Percentiles rank a stretch among this genome's conserved stretches.
These are phyloP conservation scores for Lepiota subincarnata DNA, from an alignment of 768 basidiomycete genomes.

Conservation along the genomic window DNA sequence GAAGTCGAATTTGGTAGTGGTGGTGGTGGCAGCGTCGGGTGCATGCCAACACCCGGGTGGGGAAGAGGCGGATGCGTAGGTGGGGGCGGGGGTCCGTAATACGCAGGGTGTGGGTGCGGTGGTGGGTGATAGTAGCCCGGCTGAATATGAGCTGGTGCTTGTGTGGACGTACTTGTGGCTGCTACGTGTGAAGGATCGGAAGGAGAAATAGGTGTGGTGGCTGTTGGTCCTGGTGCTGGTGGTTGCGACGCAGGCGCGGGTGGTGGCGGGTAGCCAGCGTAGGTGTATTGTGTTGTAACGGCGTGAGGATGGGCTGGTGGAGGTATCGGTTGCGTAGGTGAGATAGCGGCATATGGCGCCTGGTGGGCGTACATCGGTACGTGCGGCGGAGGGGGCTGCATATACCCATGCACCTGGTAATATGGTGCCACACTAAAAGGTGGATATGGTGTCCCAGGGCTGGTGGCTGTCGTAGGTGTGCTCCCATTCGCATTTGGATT, in stretches of 20 bases:
- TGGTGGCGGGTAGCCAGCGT: slow-evolving; percentile 12
- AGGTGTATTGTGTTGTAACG: slow-evolving; percentile 9
- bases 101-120: background rate
- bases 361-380: slow-evolving; percentile 11
- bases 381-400: slow-evolving; percentile 8
- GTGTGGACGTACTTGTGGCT: too few relatives aligned
- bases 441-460: slow-evolving; percentile 21
- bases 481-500: slow-evolving; percentile 21
- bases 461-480: slow-evolving; percentile 7
- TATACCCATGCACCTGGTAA: slow-evolving; percentile 12
- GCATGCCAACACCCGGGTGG: background rate
- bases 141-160: background rate
- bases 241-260: background rate
- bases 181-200: slow-evolving; percentile 1
- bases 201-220: background rate
- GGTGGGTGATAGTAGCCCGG: slow-evolving; percentile 10
- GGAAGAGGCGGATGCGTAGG: slow-evolving; percentile 11
- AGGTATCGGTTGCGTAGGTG: slow-evolving; percentile 2
- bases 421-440: slow-evolving; percentile 30
- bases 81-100: slow-evolving; percentile 6
- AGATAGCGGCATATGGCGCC: background rate
- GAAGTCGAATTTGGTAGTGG: background rate
- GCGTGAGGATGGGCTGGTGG: background rate
- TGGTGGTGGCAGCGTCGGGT: slow-evolving; percentile 1
- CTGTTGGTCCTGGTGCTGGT: background rate